Evolutionary conservation across 768 basidiomycete species (phyloP).

Genomic region (Boletus pseudo-olivaceus): DNA sequence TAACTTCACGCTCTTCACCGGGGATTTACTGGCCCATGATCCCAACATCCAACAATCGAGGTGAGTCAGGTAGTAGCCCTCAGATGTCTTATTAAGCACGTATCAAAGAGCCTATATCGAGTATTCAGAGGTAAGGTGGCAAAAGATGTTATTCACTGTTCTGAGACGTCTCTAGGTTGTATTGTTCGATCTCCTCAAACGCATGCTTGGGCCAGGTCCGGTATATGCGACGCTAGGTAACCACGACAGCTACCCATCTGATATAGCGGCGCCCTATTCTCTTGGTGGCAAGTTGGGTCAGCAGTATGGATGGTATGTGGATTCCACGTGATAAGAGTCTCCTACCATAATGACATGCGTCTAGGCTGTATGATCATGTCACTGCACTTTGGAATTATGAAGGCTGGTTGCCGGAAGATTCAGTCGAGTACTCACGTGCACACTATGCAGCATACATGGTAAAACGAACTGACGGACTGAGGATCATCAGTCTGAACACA

Average conservation of each 20-base stretch:
- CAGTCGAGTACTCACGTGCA: constrained; percentile 52
- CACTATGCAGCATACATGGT: constrained; percentile 78
- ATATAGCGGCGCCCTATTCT: constrained; percentile 56
- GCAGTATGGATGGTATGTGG: constrained; percentile 61
- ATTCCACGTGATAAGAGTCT: not conserved
- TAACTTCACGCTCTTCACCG: constrained; percentile 65
- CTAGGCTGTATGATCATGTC: constrained; percentile 76
- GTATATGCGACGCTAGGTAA: constrained; percentile 75
- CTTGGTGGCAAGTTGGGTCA: constrained; percentile 50
- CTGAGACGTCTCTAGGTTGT: constrained; percentile 42
- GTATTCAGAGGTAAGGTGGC: constrained; percentile 54
- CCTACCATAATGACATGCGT: not conserved
- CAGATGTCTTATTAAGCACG: not conserved
- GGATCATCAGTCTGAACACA: constrained; percentile 73
- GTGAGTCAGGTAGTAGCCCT: constrained; percentile 30
- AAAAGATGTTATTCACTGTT: not conserved
- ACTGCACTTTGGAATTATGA: constrained; percentile 68
- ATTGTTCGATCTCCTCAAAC: constrained; percentile 64
- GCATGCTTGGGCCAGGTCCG: constrained; percentile 60
- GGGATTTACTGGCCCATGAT: constrained; percentile 75
- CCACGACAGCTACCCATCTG: constrained; percentile 65
- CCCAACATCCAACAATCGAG: constrained; percentile 58
- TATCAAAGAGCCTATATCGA: constrained; percentile 48
- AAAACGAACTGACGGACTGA: constrained; percentile 58
- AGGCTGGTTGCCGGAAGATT: constrained; percentile 60